Evolutionary conservation across 345 rosid genomes (phyloP).

Genomic region (Lepidium aucheri): DNA sequence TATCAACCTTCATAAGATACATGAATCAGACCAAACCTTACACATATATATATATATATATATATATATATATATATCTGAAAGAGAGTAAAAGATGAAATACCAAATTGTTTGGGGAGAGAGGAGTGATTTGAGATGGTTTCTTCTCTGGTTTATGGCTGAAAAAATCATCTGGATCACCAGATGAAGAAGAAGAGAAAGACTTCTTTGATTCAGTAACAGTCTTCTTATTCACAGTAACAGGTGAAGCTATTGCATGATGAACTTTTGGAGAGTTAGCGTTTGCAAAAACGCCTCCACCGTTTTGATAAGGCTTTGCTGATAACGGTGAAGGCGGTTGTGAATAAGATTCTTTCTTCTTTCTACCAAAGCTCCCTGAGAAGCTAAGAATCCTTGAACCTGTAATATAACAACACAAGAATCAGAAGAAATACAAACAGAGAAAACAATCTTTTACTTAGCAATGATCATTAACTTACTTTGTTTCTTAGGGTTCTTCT

Average conservation of each 20-base stretch:
- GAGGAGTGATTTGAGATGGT: slow-evolving; percentile 18
- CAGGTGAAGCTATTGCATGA: slow-evolving; percentile 28
- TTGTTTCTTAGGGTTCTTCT: slow-evolving; percentile 25
- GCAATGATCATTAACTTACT: background rate
- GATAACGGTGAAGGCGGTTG: slow-evolving; percentile 37
- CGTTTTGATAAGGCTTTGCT: slow-evolving; percentile 15
- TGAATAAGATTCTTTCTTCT: slow-evolving; percentile 47
- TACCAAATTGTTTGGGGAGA: slow-evolving; percentile 13
- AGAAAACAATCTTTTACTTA: background rate
- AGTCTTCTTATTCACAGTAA: slow-evolving; percentile 26
- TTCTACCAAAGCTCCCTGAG: slow-evolving; percentile 56
- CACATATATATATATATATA: background rate
- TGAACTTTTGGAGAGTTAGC: slow-evolving; percentile 21
- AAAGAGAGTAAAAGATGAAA: background rate
- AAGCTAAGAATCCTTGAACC: slow-evolving; percentile 42
- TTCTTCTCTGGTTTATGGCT: slow-evolving; percentile 29
- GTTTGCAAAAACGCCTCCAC: slow-evolving; percentile 13
- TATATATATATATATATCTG: no score
- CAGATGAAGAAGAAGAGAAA: slow-evolving; percentile 36
- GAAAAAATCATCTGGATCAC: slow-evolving; percentile 37
- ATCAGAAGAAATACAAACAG: background rate
- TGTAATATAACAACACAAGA: slow-evolving; percentile 14
- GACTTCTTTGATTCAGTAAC: slow-evolving; percentile 25
- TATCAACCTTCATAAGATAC: slow-evolving; percentile 2
- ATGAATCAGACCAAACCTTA: background rate